Evolutionary conservation across 2,329 filamentous ascomycete genomes (phyloP).

Genomic region (Diaporthe ilicicola): DNA sequence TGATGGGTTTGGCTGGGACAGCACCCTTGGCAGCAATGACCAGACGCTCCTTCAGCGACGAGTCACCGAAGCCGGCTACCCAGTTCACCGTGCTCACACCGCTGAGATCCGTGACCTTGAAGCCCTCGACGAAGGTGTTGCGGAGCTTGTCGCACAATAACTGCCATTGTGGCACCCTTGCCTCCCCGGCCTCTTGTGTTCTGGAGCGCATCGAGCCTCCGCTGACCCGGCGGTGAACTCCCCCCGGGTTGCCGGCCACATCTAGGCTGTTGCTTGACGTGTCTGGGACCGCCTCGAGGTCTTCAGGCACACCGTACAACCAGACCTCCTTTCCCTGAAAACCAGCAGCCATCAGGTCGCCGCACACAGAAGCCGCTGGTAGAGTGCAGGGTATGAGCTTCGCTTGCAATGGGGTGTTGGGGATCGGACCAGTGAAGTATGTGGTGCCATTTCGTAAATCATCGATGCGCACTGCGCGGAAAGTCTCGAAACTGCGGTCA

Average conservation of each 20-base stretch:
- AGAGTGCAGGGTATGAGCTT: conserved; percentile 73
- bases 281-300: conserved; percentile 70
- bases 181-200: conserved; percentile 46
- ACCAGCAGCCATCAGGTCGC: conserved; percentile 77
- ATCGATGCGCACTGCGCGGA: conserved; percentile 78
- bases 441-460: conserved; percentile 79
- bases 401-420: conserved; percentile 58
- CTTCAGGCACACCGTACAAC: conserved; percentile 81
- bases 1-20: conserved; percentile 61
- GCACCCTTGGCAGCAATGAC: conserved; percentile 79
- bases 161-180: conserved; percentile 71
- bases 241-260: conserved; percentile 37
- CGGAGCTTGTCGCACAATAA: conserved; percentile 72
- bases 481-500: conserved; percentile 79
- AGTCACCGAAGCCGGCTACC: conserved; percentile 66
- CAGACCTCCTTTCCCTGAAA: conserved; percentile 78
- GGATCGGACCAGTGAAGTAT: conserved; percentile 78
- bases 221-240: conserved; percentile 50
- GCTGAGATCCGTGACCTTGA: conserved; percentile 69
- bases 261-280: conserved; percentile 28
- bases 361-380: conserved; percentile 73
- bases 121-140: conserved; percentile 76
- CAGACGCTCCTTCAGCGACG: conserved; percentile 63
- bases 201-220: conserved; percentile 51
- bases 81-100: conserved; percentile 76